These are phyloP conservation scores for Talaromyces borbonicus DNA, from an alignment of 495 filamentous ascomycete genomes.

Conservation along the genomic window DNA sequence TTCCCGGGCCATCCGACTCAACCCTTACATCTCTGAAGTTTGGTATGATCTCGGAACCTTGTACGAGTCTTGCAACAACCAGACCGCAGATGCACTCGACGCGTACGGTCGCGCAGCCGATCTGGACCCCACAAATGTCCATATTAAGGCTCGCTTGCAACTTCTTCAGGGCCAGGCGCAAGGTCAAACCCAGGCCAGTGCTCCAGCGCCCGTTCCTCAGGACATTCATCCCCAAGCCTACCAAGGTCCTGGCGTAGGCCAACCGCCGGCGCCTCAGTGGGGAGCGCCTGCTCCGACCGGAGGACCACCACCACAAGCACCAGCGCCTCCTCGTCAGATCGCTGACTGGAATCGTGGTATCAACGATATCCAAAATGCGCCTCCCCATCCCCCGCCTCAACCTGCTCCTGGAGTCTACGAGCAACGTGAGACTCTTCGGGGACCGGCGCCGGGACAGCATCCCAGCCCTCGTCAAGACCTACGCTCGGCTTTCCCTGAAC, in stretches of 20 bases:
- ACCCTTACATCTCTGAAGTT: conserved; percentile 97
- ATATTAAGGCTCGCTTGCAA: conserved; percentile 91
- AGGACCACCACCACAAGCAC: conserved; percentile 49
- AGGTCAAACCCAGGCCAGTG: conserved; percentile 56
- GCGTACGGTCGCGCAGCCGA: conserved; percentile 93
- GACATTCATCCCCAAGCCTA: conserved; percentile 84
- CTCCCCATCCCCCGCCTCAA: conserved; percentile 54
- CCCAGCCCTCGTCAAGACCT: conserved; percentile 62
- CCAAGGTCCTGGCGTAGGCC: conserved; percentile 58
- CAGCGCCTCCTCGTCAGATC: conserved; percentile 48
- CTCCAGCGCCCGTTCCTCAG: conserved; percentile 65
- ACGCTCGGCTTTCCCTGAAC: conserved; percentile 60
- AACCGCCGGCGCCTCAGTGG: conserved; percentile 80
- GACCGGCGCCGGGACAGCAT: conserved; percentile 54
- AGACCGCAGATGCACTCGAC: conserved; percentile 91
- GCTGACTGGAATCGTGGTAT: conserved; percentile 69
- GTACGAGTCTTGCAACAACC: conserved; percentile 99
- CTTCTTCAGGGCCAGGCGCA: conserved; percentile 70
- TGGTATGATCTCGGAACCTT: conserved; percentile 98
- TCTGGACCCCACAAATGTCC: conserved; percentile 82
- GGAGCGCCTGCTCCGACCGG: conserved; percentile 57
- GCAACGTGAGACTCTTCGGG: conserved; percentile 58
- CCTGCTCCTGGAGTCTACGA: conserved; percentile 71
- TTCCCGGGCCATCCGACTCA: conserved; percentile 92
- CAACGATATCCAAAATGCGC: conserved; percentile 61